Evolutionary conservation across 352 stramenopile species (phyloP), one percentile per base, ranked within the genome.

Genomic region (Globisporangium uncinulatum): DNA sequence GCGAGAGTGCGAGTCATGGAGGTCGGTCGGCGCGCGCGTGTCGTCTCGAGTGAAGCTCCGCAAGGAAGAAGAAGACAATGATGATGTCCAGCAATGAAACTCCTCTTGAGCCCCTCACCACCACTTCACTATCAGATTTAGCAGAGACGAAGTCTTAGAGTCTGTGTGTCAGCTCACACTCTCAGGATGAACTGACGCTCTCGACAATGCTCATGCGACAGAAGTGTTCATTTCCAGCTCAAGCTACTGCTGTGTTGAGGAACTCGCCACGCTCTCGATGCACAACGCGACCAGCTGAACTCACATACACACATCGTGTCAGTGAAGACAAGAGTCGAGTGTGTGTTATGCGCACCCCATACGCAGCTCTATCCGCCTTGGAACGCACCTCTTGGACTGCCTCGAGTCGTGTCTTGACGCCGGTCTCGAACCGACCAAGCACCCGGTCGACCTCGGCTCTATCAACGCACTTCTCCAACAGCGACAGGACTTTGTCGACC

Each of bases 351-450:
- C 24, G 24, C 24, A 29, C 24, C 4, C 24, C 24, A 29, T 29
- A 29, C 2, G 24, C 24, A 29, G 2, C 24, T 29, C 24, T 29
- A 29, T 29, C 4, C 36, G 37, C 11, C 13, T 54, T 1, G 17
- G 14, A 51, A 24, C 17, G 1, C 42, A 87, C 76, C 74, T 87
- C 74, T 0, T 83, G 68, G 17, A 87, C 63, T 9, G 72, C 68
- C 34, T 83, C 76, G 19, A 87, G 65, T 3, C 74, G 76, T 17
- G 59, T 54, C 55, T 83, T 84, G 10, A 87, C 56, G 39, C 67
- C 77, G 46, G 54, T 67, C 57, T 83, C 72, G 9, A 78, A 49
- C 20, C 68, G 67, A 36, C 71, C 66, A 3, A 87, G 43, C 20
- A 74, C 57, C n/a, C 63, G 61, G 41, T 78, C 58, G 10, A 83